Percentiles rank a stretch among this genome's conserved stretches.
These are phyloP conservation scores for Pseudocercospora fijiensis DNA, from an alignment of 2,329 filamentous ascomycete species.

Conservation along the genomic window DNA sequence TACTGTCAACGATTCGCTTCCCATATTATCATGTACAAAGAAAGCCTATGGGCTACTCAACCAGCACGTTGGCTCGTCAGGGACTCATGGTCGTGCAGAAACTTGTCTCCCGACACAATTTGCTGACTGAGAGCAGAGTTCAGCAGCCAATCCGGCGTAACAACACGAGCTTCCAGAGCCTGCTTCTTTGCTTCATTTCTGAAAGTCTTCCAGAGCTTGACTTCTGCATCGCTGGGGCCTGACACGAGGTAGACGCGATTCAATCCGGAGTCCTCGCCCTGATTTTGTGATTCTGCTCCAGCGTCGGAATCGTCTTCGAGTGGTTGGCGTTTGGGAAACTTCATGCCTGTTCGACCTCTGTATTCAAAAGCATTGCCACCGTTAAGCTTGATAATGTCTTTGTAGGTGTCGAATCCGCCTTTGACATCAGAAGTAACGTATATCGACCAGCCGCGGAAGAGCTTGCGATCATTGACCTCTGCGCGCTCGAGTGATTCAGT, in stretches of 20 bases:
- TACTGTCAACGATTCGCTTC: constrained; percentile 14
- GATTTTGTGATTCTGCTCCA: constrained; percentile 52
- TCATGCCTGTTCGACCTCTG: constrained; percentile 64
- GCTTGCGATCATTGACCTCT: constrained; percentile 69
- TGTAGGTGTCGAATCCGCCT: constrained; percentile 81
- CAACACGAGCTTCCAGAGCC: constrained; percentile 77
- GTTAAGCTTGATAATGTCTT: constrained; percentile 82
- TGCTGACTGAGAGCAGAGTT: constrained; percentile 87
- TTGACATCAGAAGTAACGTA: constrained; percentile 80
- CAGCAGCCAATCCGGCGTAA: constrained; percentile 84
- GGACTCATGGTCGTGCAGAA: constrained; percentile 30
- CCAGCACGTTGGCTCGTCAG: constrained; percentile 23
- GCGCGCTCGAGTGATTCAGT: constrained; percentile 68
- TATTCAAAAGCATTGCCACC: constrained; percentile 80
- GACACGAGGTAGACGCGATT: constrained; percentile 74
- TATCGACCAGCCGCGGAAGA: constrained; percentile 73
- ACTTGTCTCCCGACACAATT: constrained; percentile 46
- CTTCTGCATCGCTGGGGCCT: constrained; percentile 65
- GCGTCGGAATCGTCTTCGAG: constrained; percentile 53
- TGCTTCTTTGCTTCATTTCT: constrained; percentile 73
- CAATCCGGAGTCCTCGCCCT: constrained; percentile 60
- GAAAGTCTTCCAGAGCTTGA: constrained; percentile 76
- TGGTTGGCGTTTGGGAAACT: constrained; percentile 49
- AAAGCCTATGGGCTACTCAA: constrained; percentile 15
- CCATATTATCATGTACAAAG: background rate